These are phyloP conservation scores for Fraxinus excelsior DNA, from an alignment of 257 asterid species.

Conservation along the genomic window DNA sequence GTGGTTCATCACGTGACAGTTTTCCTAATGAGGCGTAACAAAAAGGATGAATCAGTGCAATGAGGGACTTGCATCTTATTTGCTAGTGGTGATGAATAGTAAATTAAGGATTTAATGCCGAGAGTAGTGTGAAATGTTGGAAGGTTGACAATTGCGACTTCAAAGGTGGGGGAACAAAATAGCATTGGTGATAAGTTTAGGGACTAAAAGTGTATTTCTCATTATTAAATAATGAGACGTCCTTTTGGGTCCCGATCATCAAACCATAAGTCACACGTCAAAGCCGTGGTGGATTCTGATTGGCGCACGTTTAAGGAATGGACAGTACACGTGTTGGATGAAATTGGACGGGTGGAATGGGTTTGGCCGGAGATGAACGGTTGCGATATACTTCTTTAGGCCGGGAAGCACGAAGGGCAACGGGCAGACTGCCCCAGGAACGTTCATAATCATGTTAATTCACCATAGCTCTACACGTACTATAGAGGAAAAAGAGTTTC, in stretches of 20 bases:
- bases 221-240: neutral
- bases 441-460: neutral
- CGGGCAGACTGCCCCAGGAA: conserved; percentile 9
- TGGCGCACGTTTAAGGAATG: conserved; percentile 35
- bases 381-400: conserved; percentile 28
- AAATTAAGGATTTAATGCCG: too few species aligned
- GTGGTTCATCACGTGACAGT: too few species aligned
- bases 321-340: conserved; percentile 41
- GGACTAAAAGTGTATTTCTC: neutral
- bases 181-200: neutral
- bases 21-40: too few species aligned
- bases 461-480: neutral
- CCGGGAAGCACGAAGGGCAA: conserved; percentile 24
- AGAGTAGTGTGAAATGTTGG: neutral
- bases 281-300: conserved; percentile 7
- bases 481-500: neutral
- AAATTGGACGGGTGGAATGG: conserved; percentile 43
- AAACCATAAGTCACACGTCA: conserved; percentile 9
- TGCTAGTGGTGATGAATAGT: too few species aligned
- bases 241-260: conserved; percentile 14
- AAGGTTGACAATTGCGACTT: neutral
- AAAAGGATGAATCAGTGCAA: too few species aligned
- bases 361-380: conserved; percentile 31
- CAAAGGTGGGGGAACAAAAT: neutral
- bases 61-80: too few species aligned